Evolutionary conservation across 148 eudicot species (phyloP), one percentile per base, ranked within the genome.

Genomic region (Polygonum maritimum): DNA sequence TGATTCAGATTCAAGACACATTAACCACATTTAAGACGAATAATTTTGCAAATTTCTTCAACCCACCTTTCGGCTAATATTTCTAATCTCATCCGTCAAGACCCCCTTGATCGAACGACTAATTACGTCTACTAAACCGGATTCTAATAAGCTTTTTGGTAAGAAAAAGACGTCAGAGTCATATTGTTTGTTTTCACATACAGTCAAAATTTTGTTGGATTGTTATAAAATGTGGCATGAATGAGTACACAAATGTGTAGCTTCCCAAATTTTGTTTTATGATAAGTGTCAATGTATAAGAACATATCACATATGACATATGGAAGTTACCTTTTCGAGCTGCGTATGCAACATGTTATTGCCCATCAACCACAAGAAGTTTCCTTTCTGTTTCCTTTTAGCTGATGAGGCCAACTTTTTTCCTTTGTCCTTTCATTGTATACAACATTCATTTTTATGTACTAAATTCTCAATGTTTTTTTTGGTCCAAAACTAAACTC

Each of bases 241-340:
- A 65, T 57, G 14, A 22, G 65, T 57, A 65, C 31, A 65, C 3
- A 33, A 31, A 4, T 15, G 36, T 36, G 71, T 67, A 67, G 71
- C 16, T 67, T 67, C 71, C 71, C 44, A 35, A 36, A 67, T 14
- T 67, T 67, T 67, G 71, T 67, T 36, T 67, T 67, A 13, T 67
- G 44, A 33, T 33, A 62, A 67, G 36, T 67, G 71, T 67, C 44
- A 67, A 67, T 4, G 3, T 62, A 36, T 19, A 67, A 67, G 3
- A 26, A 65, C 33, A 8, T 26, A 26, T 26, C 31, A 26, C 31
- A 26, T 26, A 26, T 26, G 31, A 26, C 31, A 26, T 8, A 65
- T 33, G 71, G 71, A 65, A 67, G 71, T 36, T 35, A 67, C 71
- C 19, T 36, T 67, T 67, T 67, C 3, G 71, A 67, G 71, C 5